A percentile compares a stretch with the other conserved stretches of the same genome.
Conservation (phyloP, 2,329 filamentous ascomycete genomes). For the Pseudocercospora vitis region DNA sequence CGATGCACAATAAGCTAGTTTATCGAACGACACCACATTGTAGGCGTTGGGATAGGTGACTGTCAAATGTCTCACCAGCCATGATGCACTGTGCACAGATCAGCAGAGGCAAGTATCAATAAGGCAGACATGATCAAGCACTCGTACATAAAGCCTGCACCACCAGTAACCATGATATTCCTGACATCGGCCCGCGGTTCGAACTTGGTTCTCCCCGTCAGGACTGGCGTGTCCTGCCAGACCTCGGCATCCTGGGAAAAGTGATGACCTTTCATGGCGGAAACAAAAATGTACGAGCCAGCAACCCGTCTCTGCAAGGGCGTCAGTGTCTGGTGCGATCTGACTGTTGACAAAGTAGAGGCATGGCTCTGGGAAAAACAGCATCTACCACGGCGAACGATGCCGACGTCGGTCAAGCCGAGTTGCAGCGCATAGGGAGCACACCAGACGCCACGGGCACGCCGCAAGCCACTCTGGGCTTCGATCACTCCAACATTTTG, state of each 20-base stretch:
- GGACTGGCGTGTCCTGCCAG: background rate
- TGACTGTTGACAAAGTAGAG: too few relatives aligned
- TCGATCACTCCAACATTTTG: too few relatives aligned
- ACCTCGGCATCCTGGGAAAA: background rate
- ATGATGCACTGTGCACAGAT: background rate
- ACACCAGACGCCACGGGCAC: too few relatives aligned
- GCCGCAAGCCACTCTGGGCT: too few relatives aligned
- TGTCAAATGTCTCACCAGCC: background rate
- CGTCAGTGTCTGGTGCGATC: too few relatives aligned
- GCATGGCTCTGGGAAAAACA: too few relatives aligned
- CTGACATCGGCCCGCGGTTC: background rate
- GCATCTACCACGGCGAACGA: too few relatives aligned
- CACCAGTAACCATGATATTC: background rate
- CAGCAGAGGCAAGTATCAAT: too few relatives aligned
- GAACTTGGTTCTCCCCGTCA: background rate
- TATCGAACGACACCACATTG: background rate
- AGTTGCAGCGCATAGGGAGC: too few relatives aligned
- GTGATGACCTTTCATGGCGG: background rate
- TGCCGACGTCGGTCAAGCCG: too few relatives aligned
- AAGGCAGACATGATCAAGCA: too few relatives aligned
- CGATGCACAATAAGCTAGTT: background rate
- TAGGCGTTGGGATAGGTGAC: background rate
- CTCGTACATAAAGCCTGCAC: background rate
- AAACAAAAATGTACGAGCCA: background rate
- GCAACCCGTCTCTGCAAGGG: too few relatives aligned